These are phyloP conservation scores for Cryphonectria nitschkei DNA, from an alignment of 2,329 filamentous ascomycete genomes.

Conservation along the genomic window DNA sequence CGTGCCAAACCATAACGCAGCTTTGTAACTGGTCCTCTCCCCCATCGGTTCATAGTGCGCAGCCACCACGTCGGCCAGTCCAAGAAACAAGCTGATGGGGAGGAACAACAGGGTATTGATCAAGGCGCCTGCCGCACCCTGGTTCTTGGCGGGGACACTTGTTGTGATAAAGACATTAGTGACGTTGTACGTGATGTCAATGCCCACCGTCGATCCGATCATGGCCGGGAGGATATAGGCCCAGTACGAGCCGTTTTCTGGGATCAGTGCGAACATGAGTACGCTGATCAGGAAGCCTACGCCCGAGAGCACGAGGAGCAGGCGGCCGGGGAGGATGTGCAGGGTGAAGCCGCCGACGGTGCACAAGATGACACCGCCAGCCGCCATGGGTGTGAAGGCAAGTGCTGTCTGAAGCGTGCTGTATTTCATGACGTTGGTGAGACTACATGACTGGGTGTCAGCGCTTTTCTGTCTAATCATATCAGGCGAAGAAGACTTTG, in stretches of 20 bases:
- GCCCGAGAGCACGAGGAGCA: slow-evolving; percentile 65
- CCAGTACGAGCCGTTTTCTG: slow-evolving; percentile 68
- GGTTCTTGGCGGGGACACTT: slow-evolving; percentile 64
- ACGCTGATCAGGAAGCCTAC: slow-evolving; percentile 61
- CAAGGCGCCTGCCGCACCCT: slow-evolving; percentile 73
- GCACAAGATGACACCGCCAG: slow-evolving; percentile 69
- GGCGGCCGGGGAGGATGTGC: slow-evolving; percentile 65
- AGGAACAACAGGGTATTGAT: slow-evolving; percentile 74
- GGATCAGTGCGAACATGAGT: slow-evolving; percentile 68
- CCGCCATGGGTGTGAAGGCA: slow-evolving; percentile 70
- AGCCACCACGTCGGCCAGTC: slow-evolving; percentile 68
- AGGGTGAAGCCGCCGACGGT: slow-evolving; percentile 67
- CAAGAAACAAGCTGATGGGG: slow-evolving; percentile 72
- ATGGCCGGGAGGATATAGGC: slow-evolving; percentile 73
- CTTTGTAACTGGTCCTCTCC: slow-evolving; percentile 59
- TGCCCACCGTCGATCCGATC: slow-evolving; percentile 70
- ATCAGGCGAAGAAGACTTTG: neutral
- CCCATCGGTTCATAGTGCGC: slow-evolving; percentile 41
- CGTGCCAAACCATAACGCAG: slow-evolving; percentile 69
- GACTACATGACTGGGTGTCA: slow-evolving; percentile 49
- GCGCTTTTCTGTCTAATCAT: slow-evolving; percentile 47
- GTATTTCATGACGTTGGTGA: slow-evolving; percentile 63
- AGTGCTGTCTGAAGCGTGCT: slow-evolving; percentile 66
- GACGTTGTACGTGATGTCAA: slow-evolving; percentile 77
- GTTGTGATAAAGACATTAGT: slow-evolving; percentile 80